Evolutionary conservation across 2,329 filamentous ascomycete genomes (phyloP), one percentile per base, ranked within the genome.

Genomic region (Cordyceps tenuipes): DNA sequence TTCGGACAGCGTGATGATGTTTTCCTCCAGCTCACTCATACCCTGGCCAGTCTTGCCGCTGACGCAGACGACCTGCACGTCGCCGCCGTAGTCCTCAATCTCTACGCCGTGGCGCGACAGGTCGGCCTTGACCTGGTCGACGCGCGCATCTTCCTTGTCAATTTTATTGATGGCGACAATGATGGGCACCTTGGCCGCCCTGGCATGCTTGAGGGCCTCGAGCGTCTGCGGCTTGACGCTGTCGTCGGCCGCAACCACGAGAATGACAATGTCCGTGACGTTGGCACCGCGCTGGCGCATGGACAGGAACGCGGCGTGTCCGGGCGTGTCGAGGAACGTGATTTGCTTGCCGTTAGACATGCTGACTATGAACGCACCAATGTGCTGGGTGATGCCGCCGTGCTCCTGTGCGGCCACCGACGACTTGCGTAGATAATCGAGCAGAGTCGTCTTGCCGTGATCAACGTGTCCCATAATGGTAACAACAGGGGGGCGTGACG

Each of bases 381-480:
- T 99, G 69, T 99, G 94, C 72, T 99, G 94, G 0, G 94, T 99
- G 70, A 99, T 99, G 41, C 94, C 94, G 63, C 94, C 94, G 70
- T 97, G 92, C 71, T 99, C 94, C 58, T 88, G 85, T 6, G 91
- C 91, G 47, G 88, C 95, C 48, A 99, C 85, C 7, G 91, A 97
- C 1, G 92, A 94, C 67, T 96, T 95, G 43, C 94, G 89, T 49
- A 99, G 79, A 75, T 87, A 97, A 71, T 99, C 94, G 10, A 99
- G 79, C 47, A 99, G 86, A 0, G 95, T 99, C 0, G 94, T 99
- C 77, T 99, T 99, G 58, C 94, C 94, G 72, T 99, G 94, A 71
- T 99, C 95, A 67, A 99, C 94, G 65, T 99, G 94, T 2, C 94
- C 94, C 95, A 99, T 99, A 69, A 99, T 99, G 0, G 95, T 97